These are phyloP conservation scores for Cadophora sp. DNA, from an alignment of 2,329 filamentous ascomycete species.

Conservation along the genomic window DNA sequence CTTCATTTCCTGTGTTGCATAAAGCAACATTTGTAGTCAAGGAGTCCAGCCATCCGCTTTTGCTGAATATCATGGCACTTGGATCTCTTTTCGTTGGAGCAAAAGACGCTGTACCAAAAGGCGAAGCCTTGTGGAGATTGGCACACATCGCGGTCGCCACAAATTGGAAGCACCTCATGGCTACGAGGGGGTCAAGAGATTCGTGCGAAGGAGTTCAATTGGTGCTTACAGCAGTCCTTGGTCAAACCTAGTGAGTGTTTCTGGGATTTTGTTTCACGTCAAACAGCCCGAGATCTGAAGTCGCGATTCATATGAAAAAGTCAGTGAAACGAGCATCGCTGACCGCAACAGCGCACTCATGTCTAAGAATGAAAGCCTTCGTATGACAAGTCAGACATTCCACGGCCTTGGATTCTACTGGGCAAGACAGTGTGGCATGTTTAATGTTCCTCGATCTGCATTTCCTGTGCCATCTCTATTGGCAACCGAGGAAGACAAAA, in stretches of 20 bases:
- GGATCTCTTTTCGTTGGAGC: constrained; percentile 52
- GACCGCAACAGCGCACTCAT: background rate
- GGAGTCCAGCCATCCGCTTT: constrained; percentile 50
- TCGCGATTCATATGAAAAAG: background rate
- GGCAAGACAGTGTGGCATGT: background rate
- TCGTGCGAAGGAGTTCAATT: background rate
- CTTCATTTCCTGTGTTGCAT: background rate
- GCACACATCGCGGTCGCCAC: background rate
- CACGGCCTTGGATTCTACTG: background rate
- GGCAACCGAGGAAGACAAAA: background rate
- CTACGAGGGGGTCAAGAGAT: background rate
- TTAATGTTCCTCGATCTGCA: background rate
- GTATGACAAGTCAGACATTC: background rate
- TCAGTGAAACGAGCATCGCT: background rate
- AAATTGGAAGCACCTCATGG: background rate
- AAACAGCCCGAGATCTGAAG: background rate
- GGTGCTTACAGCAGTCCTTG: background rate
- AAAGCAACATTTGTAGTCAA: constrained; percentile 52
- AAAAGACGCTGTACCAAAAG: constrained; percentile 47
- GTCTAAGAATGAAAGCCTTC: background rate
- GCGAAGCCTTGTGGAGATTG: background rate
- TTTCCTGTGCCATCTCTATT: background rate
- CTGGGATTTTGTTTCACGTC: background rate
- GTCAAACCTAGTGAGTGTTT: background rate
- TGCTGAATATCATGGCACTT: constrained; percentile 53